Percentiles rank a stretch among this genome's conserved stretches.
Conservation (phyloP, 768 basidiomycete genomes). For the Macrolepiota dolichaula region DNA sequence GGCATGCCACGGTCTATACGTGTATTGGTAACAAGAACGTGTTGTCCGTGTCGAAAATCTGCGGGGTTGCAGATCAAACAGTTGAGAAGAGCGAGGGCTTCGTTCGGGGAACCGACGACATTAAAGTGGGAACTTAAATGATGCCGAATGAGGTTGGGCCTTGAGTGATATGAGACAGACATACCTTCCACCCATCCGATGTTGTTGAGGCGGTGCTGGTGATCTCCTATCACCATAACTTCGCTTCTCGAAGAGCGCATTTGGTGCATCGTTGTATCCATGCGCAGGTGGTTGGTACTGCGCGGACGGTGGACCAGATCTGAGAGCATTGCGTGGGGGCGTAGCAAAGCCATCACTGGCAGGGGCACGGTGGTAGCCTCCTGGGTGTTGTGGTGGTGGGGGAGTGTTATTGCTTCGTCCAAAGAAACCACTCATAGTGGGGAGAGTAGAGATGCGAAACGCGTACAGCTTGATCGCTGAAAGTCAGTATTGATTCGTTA, state of each 20-base stretch:
- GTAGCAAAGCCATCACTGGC: slow-evolving; percentile 23
- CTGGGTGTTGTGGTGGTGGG: slow-evolving; percentile 30
- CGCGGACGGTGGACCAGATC: slow-evolving; percentile 31
- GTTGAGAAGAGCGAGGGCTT: slow-evolving; percentile 73
- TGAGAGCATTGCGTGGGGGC: slow-evolving; percentile 20
- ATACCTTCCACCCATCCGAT: slow-evolving; percentile 20
- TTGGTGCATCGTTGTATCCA: slow-evolving; percentile 53
- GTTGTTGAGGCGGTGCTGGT: slow-evolving; percentile 14
- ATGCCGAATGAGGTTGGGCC: not conserved
- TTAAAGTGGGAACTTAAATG: slow-evolving; percentile 36
- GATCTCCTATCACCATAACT: slow-evolving; percentile 16
- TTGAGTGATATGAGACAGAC: slow-evolving; percentile 3
- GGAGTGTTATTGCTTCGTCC: slow-evolving; percentile 33
- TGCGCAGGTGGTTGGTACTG: slow-evolving; percentile 35
- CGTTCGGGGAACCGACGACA: slow-evolving; percentile 61
- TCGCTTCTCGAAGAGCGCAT: slow-evolving; percentile 48
- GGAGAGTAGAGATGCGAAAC: not conserved
- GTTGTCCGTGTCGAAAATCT: slow-evolving; percentile 72
- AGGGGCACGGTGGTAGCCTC: slow-evolving; percentile 39
- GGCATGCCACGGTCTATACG: too few relatives aligned
- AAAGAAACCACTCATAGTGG: slow-evolving; percentile 47
- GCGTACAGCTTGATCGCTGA: not conserved
- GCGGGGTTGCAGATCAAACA: slow-evolving; percentile 75
- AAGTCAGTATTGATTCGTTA: slow-evolving; percentile 1
- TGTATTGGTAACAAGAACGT: slow-evolving; percentile 63